Percentiles rank a stretch among this genome's conserved stretches.
Evolutionary conservation across 1,139 yeast species (phyloP).

Genomic region (Geotrichum citri-aurantii): DNA sequence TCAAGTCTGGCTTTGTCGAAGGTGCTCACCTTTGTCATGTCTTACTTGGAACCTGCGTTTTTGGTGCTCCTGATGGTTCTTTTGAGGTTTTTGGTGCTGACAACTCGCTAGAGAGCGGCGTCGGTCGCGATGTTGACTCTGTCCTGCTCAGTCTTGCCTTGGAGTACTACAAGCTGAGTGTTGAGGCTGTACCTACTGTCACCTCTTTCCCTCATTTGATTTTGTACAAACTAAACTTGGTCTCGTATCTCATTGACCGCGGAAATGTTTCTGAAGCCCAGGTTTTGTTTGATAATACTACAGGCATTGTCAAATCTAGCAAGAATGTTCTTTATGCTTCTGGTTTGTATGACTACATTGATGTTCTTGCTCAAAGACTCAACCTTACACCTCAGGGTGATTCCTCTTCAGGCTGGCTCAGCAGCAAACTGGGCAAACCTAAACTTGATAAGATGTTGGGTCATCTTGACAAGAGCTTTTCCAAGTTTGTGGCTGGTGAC

Average conservation of each 20-base stretch:
- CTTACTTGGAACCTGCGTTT: conserved; percentile 12
- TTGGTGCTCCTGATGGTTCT: conserved; percentile 3
- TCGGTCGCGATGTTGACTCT: conserved; percentile 39
- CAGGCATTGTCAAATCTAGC: conserved; percentile 42
- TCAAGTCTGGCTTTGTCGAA: conserved; percentile 29
- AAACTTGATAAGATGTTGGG: conserved; percentile 85
- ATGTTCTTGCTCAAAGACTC: conserved; percentile 30
- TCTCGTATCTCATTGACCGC: conserved; percentile 56
- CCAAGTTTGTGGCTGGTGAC: conserved; percentile 88
- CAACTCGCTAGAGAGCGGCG: not conserved
- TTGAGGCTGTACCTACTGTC: conserved; percentile 34
- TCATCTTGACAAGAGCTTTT: conserved; percentile 66
- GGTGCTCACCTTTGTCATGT: conserved; percentile 33
- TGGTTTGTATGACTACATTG: conserved; percentile 37
- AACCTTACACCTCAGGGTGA: conserved; percentile 34
- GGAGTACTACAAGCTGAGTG: conserved; percentile 44
- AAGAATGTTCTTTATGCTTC: conserved; percentile 42
- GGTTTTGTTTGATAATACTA: conserved; percentile 51
- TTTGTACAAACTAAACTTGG: conserved; percentile 55
- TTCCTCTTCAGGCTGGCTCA: conserved; percentile 54
- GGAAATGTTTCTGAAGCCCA: conserved; percentile 56
- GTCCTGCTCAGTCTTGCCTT: conserved; percentile 63
- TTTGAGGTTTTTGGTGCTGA: conserved; percentile 14
- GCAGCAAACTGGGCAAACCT: conserved; percentile 64
- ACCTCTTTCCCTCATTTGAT: conserved; percentile 44